A percentile compares a stretch with the other conserved stretches of the same genome.
These are phyloP conservation scores for Colletotrichum scovillei DNA, from an alignment of 2,329 filamentous ascomycete species.

Conservation along the genomic window DNA sequence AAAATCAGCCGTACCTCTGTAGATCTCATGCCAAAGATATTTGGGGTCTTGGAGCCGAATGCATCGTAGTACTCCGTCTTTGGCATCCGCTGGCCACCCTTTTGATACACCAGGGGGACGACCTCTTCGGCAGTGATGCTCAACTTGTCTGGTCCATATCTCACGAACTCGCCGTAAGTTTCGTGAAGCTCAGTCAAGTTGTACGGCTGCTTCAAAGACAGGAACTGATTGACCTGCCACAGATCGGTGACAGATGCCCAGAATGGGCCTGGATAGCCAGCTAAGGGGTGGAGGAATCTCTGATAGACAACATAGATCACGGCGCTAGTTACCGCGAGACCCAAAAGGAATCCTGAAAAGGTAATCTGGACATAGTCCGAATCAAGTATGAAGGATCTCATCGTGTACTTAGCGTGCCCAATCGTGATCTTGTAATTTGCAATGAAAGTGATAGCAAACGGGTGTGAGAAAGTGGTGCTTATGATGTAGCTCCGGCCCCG, in stretches of 20 bases:
- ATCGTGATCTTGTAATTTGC: background rate
- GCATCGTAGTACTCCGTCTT: constrained; percentile 27
- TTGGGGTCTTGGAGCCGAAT: constrained; percentile 11
- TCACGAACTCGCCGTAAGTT: constrained; percentile 14
- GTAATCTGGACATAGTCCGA: background rate
- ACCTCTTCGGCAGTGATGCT: constrained; percentile 29
- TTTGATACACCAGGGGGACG: constrained; percentile 20
- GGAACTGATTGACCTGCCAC: constrained; percentile 23
- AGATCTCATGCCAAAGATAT: constrained; percentile 19
- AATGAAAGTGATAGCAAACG: background rate
- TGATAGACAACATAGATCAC: constrained; percentile 13
- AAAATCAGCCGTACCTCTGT: background rate
- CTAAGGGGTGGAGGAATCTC: constrained; percentile 16
- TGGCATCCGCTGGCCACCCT: constrained; percentile 22
- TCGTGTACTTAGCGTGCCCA: background rate
- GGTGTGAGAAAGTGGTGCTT: background rate
- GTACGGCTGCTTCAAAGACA: constrained; percentile 22
- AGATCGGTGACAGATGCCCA: constrained; percentile 18
- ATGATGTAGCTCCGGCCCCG: background rate
- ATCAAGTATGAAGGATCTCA: background rate
- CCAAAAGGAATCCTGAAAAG: background rate
- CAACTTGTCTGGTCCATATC: constrained; percentile 22
- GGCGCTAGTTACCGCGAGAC: background rate
- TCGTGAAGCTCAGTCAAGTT: constrained; percentile 15
- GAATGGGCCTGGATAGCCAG: constrained; percentile 16